Percentiles rank a stretch among this genome's conserved stretches.
phyloP scores from a whole-genome alignment of 176 grass and related monocot genomes.

The Tillandsia fasciculata region DNA sequence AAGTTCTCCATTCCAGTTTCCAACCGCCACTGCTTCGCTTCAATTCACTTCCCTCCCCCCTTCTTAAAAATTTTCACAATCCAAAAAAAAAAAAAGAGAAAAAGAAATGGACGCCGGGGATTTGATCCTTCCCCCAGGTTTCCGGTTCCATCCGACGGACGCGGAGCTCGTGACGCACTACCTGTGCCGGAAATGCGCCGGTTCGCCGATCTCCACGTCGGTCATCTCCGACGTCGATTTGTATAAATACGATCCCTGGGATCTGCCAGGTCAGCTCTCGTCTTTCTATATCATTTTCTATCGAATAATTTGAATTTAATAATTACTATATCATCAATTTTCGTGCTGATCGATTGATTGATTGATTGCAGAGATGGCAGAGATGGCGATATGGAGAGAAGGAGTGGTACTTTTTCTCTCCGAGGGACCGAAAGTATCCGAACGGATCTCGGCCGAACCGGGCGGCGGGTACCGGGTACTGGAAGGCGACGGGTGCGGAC shows the following conservation, averaged over 20 bases:
- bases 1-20: background rate
- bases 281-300: background rate
- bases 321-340: too few species aligned
- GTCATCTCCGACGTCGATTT: slow-evolving; percentile 40
- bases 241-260: slow-evolving; percentile 39
- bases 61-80: background rate
- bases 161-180: slow-evolving; percentile 35
- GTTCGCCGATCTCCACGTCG: slow-evolving; percentile 6
- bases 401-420: slow-evolving; percentile 51
- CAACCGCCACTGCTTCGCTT: too few species aligned
- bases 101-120: slow-evolving; percentile 6
- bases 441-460: slow-evolving; percentile 39
- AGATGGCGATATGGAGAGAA: slow-evolving; percentile 32
- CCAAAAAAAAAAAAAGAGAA: background rate
- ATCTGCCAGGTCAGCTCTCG: slow-evolving; percentile 17
- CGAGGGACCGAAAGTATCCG: slow-evolving; percentile 40
- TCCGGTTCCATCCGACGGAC: slow-evolving; percentile 42
- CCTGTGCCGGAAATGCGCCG: slow-evolving; percentile 21
- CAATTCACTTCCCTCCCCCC: background rate
- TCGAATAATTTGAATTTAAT: background rate
- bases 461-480: slow-evolving; percentile 29
- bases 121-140: slow-evolving; percentile 26
- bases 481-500: slow-evolving; percentile 43
- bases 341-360: too few species aligned
- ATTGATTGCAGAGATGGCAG: slow-evolving; percentile 11